Conservation (phyloP, 164 flowering plant genomes). For the Vitis riparia region DNA sequence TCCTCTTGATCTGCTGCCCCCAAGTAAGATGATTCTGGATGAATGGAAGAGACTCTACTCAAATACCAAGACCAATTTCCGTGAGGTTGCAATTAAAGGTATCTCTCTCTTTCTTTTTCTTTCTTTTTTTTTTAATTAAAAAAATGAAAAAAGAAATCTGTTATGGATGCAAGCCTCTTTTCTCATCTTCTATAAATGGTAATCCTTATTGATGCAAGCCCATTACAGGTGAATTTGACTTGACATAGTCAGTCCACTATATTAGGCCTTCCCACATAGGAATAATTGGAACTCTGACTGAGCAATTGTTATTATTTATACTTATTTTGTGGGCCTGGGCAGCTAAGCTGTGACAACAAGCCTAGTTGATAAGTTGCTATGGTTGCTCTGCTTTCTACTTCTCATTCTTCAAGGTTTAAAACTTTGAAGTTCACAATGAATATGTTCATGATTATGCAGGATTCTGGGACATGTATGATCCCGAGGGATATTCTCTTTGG, state of each 20-base stretch:
- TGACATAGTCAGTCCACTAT: no score
- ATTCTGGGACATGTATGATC: constrained; percentile 99
- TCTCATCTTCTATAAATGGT: no score
- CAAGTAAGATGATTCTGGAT: constrained; percentile 46
- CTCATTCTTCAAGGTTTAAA: no score
- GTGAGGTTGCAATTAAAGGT: constrained; percentile 98
- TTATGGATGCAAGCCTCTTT: background rate
- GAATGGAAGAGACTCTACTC: constrained; percentile 91
- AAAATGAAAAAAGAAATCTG: no score
- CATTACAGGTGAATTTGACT: no score
- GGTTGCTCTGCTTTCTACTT: background rate
- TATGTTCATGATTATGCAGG: constrained; percentile 39
- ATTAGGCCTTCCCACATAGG: no score
- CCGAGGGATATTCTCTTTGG: constrained; percentile 74
- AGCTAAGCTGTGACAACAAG: no score
- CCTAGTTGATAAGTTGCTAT: background rate
- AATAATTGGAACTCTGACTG: no score
- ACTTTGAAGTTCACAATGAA: no score
- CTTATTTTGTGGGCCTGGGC: no score
- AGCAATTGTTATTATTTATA: no score
- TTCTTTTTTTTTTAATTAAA: background rate
- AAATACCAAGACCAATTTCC: constrained; percentile 60
- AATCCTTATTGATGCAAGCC: no score
- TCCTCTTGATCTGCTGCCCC: constrained; percentile 79
- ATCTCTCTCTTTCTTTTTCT: constrained; percentile 6